Base-by-base conservation (phyloP, 2,329 filamentous ascomycete species). In the Incumbomyces delicatus region DNA sequence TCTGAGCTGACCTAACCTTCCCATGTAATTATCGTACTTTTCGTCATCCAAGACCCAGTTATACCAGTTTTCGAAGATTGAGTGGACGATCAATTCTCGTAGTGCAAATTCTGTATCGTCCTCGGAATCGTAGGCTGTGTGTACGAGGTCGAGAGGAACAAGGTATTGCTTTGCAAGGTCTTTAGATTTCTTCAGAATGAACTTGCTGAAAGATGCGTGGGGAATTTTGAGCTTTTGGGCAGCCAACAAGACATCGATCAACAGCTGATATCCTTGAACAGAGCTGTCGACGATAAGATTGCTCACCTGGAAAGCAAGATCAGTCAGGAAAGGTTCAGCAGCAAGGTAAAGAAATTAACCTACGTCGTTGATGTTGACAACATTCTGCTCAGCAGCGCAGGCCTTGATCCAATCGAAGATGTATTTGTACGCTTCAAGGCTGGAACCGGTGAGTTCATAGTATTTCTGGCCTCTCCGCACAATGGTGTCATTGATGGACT, bases 401-500 rank as follows among this genome's bases (percentile, higher is more conserved):
- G 20, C 14, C 12, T 40, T 46, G 37, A 46, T 46, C 44, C 44
- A 46, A 16, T 40, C 29, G 33, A 46, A 46, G 18, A 46, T 22
- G 16, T 31, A 46, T 16, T 46, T 35, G 29, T 20, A 46, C 6
- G 36, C 36, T 17, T 27, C 42, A 18, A 45, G 33, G 12, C 12
- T 13, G 16, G 30, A 8, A 13, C 14, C 18, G 33, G 33, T 16
- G 20, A 45, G 13, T 7, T 27, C 22, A 8, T 37, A 35, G 20
- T 37, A 37, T 20, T 16, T 35, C 12, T 37, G 14, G 16, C 16
- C 16, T 38, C 27, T 35, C 27, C 6, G n/a, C 6, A 45, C 22
- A 12, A 37, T 37, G 16, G 27, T 35, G 16, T 45, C 17, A 20
- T 37, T 14, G 13, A 45, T 11, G n/a, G 27, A 29, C 10, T 45